These are phyloP conservation scores for Zygosaccharomyces pseudobailii DNA, from an alignment of 1,139 yeast species.

Conservation along the genomic window DNA sequence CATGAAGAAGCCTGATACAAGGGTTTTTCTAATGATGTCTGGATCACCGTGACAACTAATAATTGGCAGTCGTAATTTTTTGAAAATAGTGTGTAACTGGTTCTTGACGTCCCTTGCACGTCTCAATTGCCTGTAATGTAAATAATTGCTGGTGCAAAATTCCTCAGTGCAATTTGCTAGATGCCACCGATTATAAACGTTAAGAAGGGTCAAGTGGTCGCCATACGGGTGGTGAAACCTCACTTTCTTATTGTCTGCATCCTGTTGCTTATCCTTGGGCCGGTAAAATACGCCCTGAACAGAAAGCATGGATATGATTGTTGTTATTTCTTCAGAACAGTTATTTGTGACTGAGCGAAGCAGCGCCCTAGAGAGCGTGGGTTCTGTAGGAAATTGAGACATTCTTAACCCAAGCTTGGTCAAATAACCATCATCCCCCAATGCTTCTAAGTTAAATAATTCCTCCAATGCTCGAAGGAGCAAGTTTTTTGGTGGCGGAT, in stretches of 20 bases:
- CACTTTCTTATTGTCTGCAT: slow-evolving; percentile 74
- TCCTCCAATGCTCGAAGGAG: slow-evolving; percentile 80
- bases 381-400: slow-evolving; percentile 97
- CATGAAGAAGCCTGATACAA: slow-evolving; percentile 85
- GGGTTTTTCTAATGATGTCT: slow-evolving; percentile 61
- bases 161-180: slow-evolving; percentile 52
- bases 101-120: slow-evolving; percentile 74
- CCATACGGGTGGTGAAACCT: slow-evolving; percentile 76
- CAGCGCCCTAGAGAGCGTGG: slow-evolving; percentile 77
- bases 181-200: slow-evolving; percentile 77
- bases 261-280: slow-evolving; percentile 71
- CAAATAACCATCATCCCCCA: slow-evolving; percentile 68
- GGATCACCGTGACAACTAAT: slow-evolving; percentile 58
- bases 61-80: slow-evolving; percentile 47
- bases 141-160: slow-evolving; percentile 80
- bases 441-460: slow-evolving; percentile 72
- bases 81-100: slow-evolving; percentile 64
- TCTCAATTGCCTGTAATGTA: slow-evolving; percentile 75
- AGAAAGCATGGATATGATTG: slow-evolving; percentile 87
- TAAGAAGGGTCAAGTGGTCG: slow-evolving; percentile 80
- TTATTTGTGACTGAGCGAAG: slow-evolving; percentile 66
- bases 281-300: slow-evolving; percentile 82
- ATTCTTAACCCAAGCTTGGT: slow-evolving; percentile 73
- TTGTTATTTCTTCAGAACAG: slow-evolving; percentile 79
- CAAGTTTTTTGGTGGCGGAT: slow-evolving; percentile 78